Conservation (phyloP, 768 basidiomycete species). For the Neoboletus subvelutipes region DNA sequence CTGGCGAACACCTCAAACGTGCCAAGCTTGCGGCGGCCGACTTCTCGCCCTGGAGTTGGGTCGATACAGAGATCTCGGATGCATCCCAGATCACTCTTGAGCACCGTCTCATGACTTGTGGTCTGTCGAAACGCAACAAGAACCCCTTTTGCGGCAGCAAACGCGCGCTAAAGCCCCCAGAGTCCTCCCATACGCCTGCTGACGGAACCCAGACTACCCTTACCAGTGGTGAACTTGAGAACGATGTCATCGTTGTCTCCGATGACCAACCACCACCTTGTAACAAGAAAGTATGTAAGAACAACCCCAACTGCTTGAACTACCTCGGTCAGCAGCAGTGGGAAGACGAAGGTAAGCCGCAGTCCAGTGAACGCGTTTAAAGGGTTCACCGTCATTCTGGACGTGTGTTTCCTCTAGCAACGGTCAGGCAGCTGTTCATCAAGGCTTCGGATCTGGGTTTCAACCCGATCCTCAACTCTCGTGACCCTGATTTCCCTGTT, state of each 20-base stretch:
- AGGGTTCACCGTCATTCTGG: background rate
- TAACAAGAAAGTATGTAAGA: conserved; percentile 61
- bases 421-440: conserved; percentile 49
- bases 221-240: conserved; percentile 47
- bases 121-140: conserved; percentile 52
- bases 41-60: conserved; percentile 76
- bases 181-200: conserved; percentile 9
- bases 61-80: conserved; percentile 60
- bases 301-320: conserved; percentile 84
- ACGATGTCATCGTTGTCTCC: conserved; percentile 68
- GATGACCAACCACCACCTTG: conserved; percentile 63
- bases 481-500: conserved; percentile 61
- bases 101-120: conserved; percentile 67
- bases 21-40: conserved; percentile 46
- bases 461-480: conserved; percentile 51
- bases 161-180: conserved; percentile 35
- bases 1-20: conserved; percentile 65
- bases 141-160: conserved; percentile 60
- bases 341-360: conserved; percentile 62
- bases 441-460: conserved; percentile 51
- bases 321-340: conserved; percentile 83
- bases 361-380: conserved; percentile 12
- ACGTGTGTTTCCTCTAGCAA: conserved; percentile 39
- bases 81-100: conserved; percentile 61
- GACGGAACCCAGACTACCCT: conserved; percentile 11